Evolutionary conservation across 805 yeast species (phyloP).

Genomic region (Wickerhamiella allomyrinae): DNA sequence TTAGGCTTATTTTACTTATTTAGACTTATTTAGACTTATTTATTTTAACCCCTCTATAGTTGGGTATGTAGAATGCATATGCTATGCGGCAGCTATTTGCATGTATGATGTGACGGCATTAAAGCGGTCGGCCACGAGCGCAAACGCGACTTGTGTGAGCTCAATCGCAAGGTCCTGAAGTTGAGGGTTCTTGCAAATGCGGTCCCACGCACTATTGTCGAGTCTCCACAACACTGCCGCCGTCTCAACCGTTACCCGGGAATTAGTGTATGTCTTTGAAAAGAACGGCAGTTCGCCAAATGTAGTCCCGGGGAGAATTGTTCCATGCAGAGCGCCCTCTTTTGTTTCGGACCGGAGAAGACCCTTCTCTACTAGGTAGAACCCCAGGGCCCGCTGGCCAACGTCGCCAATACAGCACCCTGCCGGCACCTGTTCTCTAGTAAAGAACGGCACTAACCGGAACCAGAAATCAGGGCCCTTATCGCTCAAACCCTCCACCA

Average conservation of each 20-base stretch:
- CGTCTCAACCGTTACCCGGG: constrained; percentile 41
- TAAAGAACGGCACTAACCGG: constrained; percentile 42
- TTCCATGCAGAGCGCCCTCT: constrained; percentile 29
- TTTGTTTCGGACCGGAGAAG: constrained; percentile 1
- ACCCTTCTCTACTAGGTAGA: constrained; percentile 36
- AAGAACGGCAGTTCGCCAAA: constrained; percentile 47
- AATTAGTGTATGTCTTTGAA: constrained; percentile 28
- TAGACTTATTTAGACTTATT: no score
- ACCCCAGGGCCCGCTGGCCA: constrained; percentile 36
- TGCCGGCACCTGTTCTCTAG: constrained; percentile 31
- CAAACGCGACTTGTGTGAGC: constrained; percentile 43
- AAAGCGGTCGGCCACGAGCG: constrained; percentile 54
- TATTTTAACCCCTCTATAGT: no score
- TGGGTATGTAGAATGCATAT: no score
- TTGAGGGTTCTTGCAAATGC: constrained; percentile 26
- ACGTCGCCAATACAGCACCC: constrained; percentile 26
- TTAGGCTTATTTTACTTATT: not conserved
- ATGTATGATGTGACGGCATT: constrained; percentile 66
- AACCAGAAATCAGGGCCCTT: constrained; percentile 48
- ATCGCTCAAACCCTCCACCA: constrained; percentile 45
- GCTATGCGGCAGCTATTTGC: constrained; percentile 33
- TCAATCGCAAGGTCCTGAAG: constrained; percentile 52
- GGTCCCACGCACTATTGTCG: constrained; percentile 31
- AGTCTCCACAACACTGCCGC: constrained; percentile 61
- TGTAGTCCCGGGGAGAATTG: constrained; percentile 56